phyloP scores from a whole-genome alignment of 2,329 filamentous ascomycete species.

The Diaporthe sp. region DNA sequence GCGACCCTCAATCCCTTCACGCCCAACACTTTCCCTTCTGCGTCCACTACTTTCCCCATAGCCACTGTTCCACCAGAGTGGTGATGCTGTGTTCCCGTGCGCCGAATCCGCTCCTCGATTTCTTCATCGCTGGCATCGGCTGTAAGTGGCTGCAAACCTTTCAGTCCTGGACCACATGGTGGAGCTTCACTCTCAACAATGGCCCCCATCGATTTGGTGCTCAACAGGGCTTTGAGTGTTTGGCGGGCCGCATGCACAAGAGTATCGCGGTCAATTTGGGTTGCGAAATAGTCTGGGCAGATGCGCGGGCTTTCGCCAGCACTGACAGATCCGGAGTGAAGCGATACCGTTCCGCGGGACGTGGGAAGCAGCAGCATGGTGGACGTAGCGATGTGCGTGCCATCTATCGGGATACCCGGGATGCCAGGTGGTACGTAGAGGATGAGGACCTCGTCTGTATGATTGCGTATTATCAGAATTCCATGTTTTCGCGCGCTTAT shows the following conservation, averaged over 20 bases:
- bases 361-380: conserved; percentile 26
- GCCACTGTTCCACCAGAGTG: conserved; percentile 31
- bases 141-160: conserved; percentile 24
- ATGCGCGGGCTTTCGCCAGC: background rate
- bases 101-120: conserved; percentile 46
- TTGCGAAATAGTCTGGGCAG: conserved; percentile 21
- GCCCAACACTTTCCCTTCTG: conserved; percentile 37
- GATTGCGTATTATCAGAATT: background rate
- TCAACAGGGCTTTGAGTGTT: conserved; percentile 21
- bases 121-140: conserved; percentile 42
- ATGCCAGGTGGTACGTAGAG: conserved; percentile 19
- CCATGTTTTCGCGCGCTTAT: background rate
- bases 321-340: background rate
- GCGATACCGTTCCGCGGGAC: conserved; percentile 27
- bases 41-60: conserved; percentile 31
- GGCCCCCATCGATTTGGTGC: conserved; percentile 8
- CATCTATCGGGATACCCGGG: conserved; percentile 29
- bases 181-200: conserved; percentile 26
- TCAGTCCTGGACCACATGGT: background rate
- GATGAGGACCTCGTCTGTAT: conserved; percentile 25
- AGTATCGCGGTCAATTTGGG: conserved; percentile 19
- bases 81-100: conserved; percentile 43
- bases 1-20: conserved; percentile 44
- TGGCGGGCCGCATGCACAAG: conserved; percentile 30
- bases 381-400: conserved; percentile 31